These are phyloP conservation scores for Phytophthora cryptogea DNA, from an alignment of 352 stramenopile genomes.

Conservation along the genomic window DNA sequence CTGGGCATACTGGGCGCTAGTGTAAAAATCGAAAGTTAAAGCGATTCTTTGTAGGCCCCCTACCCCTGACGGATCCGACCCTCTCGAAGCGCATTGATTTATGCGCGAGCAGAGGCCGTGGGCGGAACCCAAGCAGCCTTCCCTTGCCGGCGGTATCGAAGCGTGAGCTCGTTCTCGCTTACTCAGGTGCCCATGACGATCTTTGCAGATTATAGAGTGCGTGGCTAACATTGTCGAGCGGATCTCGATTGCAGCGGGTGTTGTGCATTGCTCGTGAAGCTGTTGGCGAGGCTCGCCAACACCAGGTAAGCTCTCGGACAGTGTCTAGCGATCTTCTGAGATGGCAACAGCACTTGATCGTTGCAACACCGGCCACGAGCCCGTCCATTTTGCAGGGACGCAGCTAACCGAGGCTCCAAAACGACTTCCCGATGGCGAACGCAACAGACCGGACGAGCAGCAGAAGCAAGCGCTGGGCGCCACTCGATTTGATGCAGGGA, in stretches of 20 bases:
- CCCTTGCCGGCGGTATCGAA: slow-evolving; percentile 1
- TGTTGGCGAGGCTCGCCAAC: too few species aligned
- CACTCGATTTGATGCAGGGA: background rate
- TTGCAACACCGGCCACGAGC: too few species aligned
- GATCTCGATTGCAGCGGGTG: background rate
- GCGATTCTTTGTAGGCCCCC: slow-evolving; percentile 15
- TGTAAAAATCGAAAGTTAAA: slow-evolving; percentile 29
- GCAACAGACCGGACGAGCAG: background rate
- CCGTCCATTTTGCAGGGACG: too few species aligned
- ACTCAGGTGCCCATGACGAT: background rate
- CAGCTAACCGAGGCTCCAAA: background rate
- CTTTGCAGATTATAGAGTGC: too few species aligned
- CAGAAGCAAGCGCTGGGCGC: background rate
- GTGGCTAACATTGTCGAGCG: slow-evolving; percentile 1
- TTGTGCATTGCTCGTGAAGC: background rate
- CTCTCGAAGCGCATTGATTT: background rate
- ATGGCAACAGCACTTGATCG: background rate
- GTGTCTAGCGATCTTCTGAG: too few species aligned
- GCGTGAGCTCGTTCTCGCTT: background rate
- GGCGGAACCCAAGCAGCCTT: too few species aligned
- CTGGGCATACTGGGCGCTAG: slow-evolving; percentile 17
- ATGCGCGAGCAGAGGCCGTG: background rate
- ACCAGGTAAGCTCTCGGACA: too few species aligned
- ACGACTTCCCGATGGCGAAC: background rate
- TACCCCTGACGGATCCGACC: slow-evolving; percentile 1